Evolutionary conservation across 2,329 filamentous ascomycete genomes (phyloP).

Genomic region (Hypoxylon sp.): DNA sequence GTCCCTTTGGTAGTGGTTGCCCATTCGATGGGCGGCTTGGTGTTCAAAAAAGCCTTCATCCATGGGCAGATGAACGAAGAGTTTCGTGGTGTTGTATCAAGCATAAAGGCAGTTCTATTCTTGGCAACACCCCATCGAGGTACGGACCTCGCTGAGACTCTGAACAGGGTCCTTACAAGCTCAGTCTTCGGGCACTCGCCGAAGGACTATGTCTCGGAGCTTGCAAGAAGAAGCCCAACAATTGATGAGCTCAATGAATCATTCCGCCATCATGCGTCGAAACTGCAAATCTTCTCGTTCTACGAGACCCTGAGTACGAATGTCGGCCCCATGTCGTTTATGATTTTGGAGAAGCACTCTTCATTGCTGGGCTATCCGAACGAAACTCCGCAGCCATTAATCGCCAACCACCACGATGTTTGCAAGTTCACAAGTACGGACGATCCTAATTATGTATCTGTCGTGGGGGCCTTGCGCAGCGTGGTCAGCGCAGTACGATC

Average conservation of each 20-base stretch:
- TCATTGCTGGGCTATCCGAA: constrained; percentile 57
- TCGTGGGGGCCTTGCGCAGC: too few relatives aligned
- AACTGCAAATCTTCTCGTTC: constrained; percentile 46
- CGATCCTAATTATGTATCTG: constrained; percentile 55
- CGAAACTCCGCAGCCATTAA: constrained; percentile 55
- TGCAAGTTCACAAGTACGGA: constrained; percentile 56
- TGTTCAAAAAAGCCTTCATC: constrained; percentile 41
- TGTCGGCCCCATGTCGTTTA: too few relatives aligned
- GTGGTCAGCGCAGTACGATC: too few relatives aligned
- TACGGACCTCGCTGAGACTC: constrained; percentile 47
- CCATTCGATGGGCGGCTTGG: constrained; percentile 48
- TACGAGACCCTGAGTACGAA: constrained; percentile 47
- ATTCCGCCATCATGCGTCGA: constrained; percentile 48
- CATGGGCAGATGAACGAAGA: too few relatives aligned
- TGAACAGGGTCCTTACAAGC: constrained; percentile 51
- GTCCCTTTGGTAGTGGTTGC: neutral
- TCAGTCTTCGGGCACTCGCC: constrained; percentile 30
- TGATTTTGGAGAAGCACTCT: constrained; percentile 53
- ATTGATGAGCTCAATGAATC: constrained; percentile 48
- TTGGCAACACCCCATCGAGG: constrained; percentile 53
- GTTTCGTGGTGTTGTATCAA: constrained; percentile 16
- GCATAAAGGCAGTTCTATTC: constrained; percentile 49
- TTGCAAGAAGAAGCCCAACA: constrained; percentile 43
- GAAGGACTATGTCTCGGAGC: constrained; percentile 50
- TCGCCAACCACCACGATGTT: constrained; percentile 58